These are phyloP conservation scores for Beauveria asiatica DNA, from an alignment of 2,329 filamentous ascomycete genomes.

Conservation along the genomic window DNA sequence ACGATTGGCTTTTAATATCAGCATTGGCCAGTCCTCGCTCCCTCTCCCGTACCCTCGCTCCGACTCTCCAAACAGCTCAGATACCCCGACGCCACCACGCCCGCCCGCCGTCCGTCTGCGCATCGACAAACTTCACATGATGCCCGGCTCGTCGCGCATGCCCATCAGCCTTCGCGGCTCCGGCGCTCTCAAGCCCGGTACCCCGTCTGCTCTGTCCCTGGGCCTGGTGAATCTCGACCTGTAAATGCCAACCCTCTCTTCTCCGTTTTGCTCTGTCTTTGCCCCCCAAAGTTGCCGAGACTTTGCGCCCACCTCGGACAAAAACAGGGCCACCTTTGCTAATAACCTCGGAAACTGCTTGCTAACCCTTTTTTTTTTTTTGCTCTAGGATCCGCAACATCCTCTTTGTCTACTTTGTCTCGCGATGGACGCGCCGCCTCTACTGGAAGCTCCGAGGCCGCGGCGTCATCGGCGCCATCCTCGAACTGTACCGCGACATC, in stretches of 20 bases:
- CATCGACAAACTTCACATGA: constrained; percentile 22
- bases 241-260: constrained; percentile 33
- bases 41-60: too few relatives aligned
- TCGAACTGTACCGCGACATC: constrained; percentile 63
- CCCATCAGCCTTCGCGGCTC: constrained; percentile 64
- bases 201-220: constrained; percentile 43
- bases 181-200: constrained; percentile 48
- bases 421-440: constrained; percentile 71
- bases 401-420: constrained; percentile 78
- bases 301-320: neutral
- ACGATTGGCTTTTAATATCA: neutral
- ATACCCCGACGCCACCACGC: constrained; percentile 1
- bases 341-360: neutral
- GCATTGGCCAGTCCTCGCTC: neutral
- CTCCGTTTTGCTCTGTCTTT: neutral
- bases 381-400: constrained; percentile 66
- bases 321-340: neutral
- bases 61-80: neutral
- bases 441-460: constrained; percentile 84
- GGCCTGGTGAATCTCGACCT: constrained; percentile 58
- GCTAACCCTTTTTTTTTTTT: neutral
- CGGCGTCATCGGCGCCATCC: constrained; percentile 70
- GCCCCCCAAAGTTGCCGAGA: too few relatives aligned
- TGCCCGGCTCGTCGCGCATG: constrained; percentile 62
- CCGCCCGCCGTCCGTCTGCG: neutral